Percentiles rank a stretch among this genome's conserved stretches.
phyloP scores from a whole-genome alignment of 148 eudicot species.

The Rhododendron williamsianum region DNA sequence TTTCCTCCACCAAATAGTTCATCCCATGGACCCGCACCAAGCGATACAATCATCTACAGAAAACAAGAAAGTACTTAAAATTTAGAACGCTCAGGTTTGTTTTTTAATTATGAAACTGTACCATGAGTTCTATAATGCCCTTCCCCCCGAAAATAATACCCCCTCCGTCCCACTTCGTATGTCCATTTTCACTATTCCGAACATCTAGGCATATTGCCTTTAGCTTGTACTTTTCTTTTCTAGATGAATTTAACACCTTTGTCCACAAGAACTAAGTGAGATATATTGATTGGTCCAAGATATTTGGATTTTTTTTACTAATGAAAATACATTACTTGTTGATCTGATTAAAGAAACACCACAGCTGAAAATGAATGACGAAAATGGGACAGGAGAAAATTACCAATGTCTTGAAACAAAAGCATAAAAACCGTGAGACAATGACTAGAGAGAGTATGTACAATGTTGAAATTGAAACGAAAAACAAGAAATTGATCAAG shows the following conservation, averaged over 20 bases:
- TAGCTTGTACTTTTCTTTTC: not conserved
- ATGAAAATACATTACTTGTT: not conserved
- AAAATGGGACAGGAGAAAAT: not conserved
- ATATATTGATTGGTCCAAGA: not conserved
- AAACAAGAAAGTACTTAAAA: not conserved
- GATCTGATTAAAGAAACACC: not conserved
- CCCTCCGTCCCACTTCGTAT: not conserved
- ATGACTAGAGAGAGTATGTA: not conserved
- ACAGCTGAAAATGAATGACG: not conserved
- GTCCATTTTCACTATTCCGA: not conserved
- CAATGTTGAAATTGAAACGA: not conserved
- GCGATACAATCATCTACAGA: slow-evolving; percentile 78
- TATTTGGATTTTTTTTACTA: not conserved
- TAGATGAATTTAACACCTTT: not conserved
- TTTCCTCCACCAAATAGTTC: slow-evolving; percentile 96
- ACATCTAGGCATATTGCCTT: not conserved
- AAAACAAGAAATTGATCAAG: not conserved
- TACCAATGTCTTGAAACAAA: not conserved
- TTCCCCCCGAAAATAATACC: not conserved
- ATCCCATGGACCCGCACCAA: slow-evolving; percentile 99
- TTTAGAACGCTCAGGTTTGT: not conserved
- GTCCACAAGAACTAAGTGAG: not conserved
- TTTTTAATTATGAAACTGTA: not conserved
- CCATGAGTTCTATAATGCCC: not conserved
- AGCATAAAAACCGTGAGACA: not conserved